Percentiles rank a stretch among this genome's conserved stretches.
Evolutionary conservation across 2,329 filamentous ascomycete species (phyloP).

Genomic region (Mollisia scopiformis): DNA sequence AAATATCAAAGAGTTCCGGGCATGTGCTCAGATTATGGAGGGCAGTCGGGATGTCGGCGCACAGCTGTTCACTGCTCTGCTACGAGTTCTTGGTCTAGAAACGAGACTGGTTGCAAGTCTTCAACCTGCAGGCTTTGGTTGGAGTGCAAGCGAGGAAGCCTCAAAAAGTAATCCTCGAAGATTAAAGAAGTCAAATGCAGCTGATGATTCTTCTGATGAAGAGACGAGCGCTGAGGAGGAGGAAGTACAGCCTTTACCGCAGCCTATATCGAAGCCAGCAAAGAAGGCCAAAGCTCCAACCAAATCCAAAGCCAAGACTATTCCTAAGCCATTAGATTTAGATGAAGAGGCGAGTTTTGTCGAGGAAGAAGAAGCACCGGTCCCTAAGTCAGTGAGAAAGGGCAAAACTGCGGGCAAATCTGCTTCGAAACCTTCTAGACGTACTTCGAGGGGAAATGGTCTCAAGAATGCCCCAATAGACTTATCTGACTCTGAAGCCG

Average conservation of each 20-base stretch:
- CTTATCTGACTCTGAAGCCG: conserved; percentile 52
- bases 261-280: conserved; percentile 29
- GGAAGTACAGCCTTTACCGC: conserved; percentile 9
- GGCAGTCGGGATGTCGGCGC: conserved; percentile 88
- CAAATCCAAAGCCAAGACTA: conserved; percentile 23
- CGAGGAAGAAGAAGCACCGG: too few species aligned
- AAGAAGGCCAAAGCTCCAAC: conserved; percentile 26
- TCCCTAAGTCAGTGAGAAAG: too few species aligned
- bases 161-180: conserved; percentile 42
- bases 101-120: conserved; percentile 82
- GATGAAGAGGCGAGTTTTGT: too few species aligned
- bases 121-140: conserved; percentile 87
- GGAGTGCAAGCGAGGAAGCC: conserved; percentile 84
- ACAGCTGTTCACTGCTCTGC: conserved; percentile 85
- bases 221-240: conserved; percentile 27
- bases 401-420: too few species aligned
- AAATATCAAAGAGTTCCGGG: conserved; percentile 68
- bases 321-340: too few species aligned
- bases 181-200: conserved; percentile 44
- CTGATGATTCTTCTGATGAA: conserved; percentile 11
- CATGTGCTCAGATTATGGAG: conserved; percentile 67
- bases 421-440: conserved; percentile 21
- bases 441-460: conserved; percentile 30
- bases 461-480: conserved; percentile 43
- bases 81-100: conserved; percentile 81